phyloP scores from a whole-genome alignment of 139 green algal genomes.

The Yamagishiella unicocca region DNA sequence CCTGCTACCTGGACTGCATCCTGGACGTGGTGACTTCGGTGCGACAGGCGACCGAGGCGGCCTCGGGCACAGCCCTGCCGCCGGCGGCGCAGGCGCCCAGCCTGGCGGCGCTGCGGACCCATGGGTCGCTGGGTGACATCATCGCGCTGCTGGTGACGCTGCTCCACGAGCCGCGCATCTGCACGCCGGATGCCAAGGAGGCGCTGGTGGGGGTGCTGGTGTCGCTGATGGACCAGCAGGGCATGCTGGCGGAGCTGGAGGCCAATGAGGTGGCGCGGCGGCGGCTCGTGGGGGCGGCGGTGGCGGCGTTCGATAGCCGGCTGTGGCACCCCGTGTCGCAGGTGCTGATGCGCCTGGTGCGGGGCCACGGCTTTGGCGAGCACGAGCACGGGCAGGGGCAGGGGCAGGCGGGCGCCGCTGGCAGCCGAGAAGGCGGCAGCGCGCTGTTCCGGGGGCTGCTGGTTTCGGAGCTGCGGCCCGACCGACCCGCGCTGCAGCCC shows the following conservation, averaged over 20 bases:
- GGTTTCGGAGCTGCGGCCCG: neutral
- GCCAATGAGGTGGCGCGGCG: conserved; percentile 54
- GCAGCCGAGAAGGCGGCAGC: neutral
- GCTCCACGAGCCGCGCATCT: conserved; percentile 51
- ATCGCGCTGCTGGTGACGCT: conserved; percentile 33
- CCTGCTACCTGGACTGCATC: conserved; percentile 60
- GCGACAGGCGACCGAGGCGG: conserved; percentile 8
- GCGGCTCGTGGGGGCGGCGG: conserved; percentile 67
- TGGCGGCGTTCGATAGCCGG: conserved; percentile 78
- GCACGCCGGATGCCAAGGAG: conserved; percentile 59
- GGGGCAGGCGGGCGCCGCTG: neutral
- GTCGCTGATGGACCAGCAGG: conserved; percentile 37
- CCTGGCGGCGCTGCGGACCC: neutral
- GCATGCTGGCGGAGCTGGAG: conserved; percentile 71
- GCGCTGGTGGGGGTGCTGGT: conserved; percentile 44
- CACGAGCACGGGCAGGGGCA: neutral
- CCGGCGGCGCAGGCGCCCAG: neutral
- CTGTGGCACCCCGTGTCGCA: conserved; percentile 81
- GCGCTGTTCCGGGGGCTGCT: conserved; percentile 19
- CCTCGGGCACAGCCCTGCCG: neutral
- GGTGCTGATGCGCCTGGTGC: conserved; percentile 61
- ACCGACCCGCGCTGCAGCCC: conserved; percentile 41
- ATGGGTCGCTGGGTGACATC: conserved; percentile 40
- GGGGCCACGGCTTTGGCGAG: conserved; percentile 50
- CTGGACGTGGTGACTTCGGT: conserved; percentile 21